Evolutionary conservation across 805 yeast genomes (phyloP).

Genomic region (Candida ortonii): DNA sequence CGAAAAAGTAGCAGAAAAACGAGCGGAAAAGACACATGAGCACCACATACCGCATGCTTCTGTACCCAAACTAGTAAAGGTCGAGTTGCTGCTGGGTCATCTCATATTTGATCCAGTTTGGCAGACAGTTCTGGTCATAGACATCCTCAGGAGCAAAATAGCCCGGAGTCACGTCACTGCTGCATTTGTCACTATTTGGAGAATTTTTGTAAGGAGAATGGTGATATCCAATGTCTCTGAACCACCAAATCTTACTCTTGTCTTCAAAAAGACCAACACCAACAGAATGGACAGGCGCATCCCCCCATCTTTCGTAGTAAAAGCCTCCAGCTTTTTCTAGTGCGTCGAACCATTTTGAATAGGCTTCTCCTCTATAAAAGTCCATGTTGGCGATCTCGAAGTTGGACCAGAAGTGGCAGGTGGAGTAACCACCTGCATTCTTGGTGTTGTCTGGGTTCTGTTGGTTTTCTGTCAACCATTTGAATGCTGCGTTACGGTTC

Average conservation of each 20-base stretch:
- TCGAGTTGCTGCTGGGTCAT: slow-evolving; percentile 23
- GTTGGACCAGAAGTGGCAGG: slow-evolving; percentile 87
- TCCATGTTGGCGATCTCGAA: slow-evolving; percentile 77
- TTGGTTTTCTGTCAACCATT: slow-evolving; percentile 70
- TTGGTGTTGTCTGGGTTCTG: slow-evolving; percentile 48
- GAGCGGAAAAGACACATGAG: no score
- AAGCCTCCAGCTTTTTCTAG: slow-evolving; percentile 76
- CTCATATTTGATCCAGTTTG: slow-evolving; percentile 55
- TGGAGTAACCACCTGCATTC: slow-evolving; percentile 58
- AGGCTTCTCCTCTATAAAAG: slow-evolving; percentile 71
- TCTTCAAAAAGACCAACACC: slow-evolving; percentile 49
- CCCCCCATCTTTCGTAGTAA: slow-evolving; percentile 71
- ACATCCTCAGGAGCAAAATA: slow-evolving; percentile 34
- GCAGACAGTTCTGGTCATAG: slow-evolving; percentile 65
- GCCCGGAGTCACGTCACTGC: slow-evolving; percentile 16
- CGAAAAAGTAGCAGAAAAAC: no score
- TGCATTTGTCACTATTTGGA: slow-evolving; percentile 35
- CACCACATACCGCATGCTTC: no score
- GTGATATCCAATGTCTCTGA: slow-evolving; percentile 50
- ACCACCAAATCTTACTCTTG: slow-evolving; percentile 47
- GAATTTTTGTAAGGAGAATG: slow-evolving; percentile 49
- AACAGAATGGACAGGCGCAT: slow-evolving; percentile 53
- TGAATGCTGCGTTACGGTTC: slow-evolving; percentile 60
- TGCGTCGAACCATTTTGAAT: slow-evolving; percentile 61
- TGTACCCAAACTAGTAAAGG: slow-evolving; percentile 16